Evolutionary conservation across 257 asterid species (phyloP).

Genomic region (Datura wrightii): DNA sequence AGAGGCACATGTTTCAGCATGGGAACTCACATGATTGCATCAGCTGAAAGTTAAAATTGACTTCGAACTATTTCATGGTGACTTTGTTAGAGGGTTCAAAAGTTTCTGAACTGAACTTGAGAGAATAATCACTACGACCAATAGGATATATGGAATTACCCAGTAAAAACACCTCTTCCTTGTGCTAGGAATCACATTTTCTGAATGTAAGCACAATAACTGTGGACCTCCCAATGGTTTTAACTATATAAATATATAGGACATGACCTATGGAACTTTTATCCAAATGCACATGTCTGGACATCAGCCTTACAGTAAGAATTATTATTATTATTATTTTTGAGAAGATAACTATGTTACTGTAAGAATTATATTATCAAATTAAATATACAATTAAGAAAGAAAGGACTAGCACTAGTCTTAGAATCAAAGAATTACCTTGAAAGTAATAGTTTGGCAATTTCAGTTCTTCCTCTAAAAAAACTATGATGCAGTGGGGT

Average conservation of each 20-base stretch:
- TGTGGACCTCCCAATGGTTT: slow-evolving; percentile 21
- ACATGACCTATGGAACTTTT: neutral
- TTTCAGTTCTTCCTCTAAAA: slow-evolving; percentile 61
- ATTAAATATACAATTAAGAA: neutral
- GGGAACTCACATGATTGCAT: slow-evolving; percentile 8
- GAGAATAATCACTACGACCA: neutral
- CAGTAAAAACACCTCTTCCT: neutral
- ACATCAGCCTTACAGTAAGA: neutral
- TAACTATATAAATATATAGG: neutral
- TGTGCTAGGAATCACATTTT: neutral
- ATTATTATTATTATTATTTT: neutral
- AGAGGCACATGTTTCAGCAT: neutral
- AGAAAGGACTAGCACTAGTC: neutral
- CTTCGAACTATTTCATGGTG: neutral
- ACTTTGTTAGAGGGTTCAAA: neutral
- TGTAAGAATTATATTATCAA: neutral
- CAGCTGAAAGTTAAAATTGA: neutral
- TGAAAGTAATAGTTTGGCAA: slow-evolving; percentile 67
- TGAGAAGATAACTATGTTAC: neutral
- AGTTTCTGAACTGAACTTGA: neutral
- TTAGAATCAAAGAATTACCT: slow-evolving; percentile 52
- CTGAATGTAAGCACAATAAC: neutral
- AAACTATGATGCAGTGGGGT: slow-evolving; percentile 85
- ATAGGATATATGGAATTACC: neutral
- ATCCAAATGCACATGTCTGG: neutral